Evolutionary conservation across 331 rosid genomes (phyloP).

Genomic region (Acacia pycnantha): DNA sequence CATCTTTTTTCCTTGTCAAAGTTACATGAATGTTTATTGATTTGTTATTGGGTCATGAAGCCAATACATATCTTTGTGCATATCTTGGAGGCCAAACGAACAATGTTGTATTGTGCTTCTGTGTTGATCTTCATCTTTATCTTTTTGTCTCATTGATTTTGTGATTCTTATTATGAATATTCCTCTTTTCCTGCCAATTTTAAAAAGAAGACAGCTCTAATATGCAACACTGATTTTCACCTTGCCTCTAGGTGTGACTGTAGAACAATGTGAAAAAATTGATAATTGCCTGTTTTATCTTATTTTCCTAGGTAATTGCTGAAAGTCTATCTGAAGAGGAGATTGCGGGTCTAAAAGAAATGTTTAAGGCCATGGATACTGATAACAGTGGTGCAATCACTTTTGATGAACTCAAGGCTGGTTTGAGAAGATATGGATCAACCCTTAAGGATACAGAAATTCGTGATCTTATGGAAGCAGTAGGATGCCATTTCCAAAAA

Average conservation of each 20-base stretch:
- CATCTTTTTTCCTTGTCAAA: conserved; percentile 17
- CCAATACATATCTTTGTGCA: conserved; percentile 4
- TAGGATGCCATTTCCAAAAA: conserved; percentile 38
- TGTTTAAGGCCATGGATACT: conserved; percentile 97
- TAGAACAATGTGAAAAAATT: not conserved
- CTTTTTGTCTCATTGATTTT: conserved; percentile 18
- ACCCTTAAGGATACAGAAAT: conserved; percentile 95
- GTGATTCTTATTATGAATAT: not conserved
- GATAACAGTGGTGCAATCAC: conserved; percentile 98
- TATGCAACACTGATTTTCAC: not conserved
- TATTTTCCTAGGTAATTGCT: conserved; percentile 76
- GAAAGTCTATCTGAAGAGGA: conserved; percentile 99
- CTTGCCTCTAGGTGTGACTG: not conserved
- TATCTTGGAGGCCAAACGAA: conserved; percentile 23
- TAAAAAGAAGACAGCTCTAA: not conserved
- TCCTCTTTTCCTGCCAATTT: conserved; percentile 7
- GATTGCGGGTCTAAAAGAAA: conserved; percentile 97
- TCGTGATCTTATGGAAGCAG: conserved; percentile 99
- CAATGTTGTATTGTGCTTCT: conserved; percentile 5
- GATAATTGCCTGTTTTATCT: conserved; percentile 13
- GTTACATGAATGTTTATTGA: conserved; percentile 10
- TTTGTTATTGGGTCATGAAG: conserved; percentile 16
- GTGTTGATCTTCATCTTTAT: conserved; percentile 22
- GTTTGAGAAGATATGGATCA: conserved; percentile 95
- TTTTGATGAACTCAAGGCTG: conserved; percentile 99